Evolutionary conservation across 495 filamentous ascomycete genomes (phyloP), one percentile per base, ranked within the genome.

Genomic region (Saxispiralis lemnorum): DNA sequence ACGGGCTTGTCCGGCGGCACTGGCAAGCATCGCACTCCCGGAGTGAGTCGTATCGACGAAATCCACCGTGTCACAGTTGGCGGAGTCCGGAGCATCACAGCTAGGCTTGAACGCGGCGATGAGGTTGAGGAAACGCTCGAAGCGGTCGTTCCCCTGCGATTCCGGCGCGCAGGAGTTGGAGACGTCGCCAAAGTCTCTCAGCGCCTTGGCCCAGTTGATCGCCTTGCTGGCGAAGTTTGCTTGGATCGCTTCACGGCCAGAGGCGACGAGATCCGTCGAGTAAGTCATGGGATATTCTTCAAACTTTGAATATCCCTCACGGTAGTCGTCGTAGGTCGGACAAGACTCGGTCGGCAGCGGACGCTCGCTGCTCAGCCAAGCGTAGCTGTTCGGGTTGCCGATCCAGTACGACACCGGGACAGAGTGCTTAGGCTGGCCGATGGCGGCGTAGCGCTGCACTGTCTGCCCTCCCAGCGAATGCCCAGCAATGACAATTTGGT

Each of bases 121-220:
- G 39, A 49, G 49, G 41, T 53, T 43, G 36, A 53, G 46, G 39
- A 53, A 53, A 11, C 51, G 47, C 38, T 53, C 51, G 36, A 49
- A 49, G 20, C 51, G 51, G 31, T 53, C 49, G 20, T 37, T 15
- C 10, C 51, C 51, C 16, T 42, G 35, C 12, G 51, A 46, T 6
- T 21, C 38, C 10, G 51, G 46, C n/a, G 51, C 51, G 34, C 51
- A 53, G 9, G 19, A 39, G 12, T 47, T 42, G 30, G 46, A 41
- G 31, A 46, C 51, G 24, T 53, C 51, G 16, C 51, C 51, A 39
- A 43, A 24, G 39, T 53, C 51, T 12, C 34, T 38, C 5, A 43
- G 45, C 10, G 42, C 51, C 7, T 47, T 21, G 6, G 41, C 47
- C 30, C 46, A 53, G 19, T 31, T 39, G 20, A 53, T 44, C 7